phyloP scores from a whole-genome alignment of 1,284 basidiomycete species.

The Ceratobasidium sp. region DNA sequence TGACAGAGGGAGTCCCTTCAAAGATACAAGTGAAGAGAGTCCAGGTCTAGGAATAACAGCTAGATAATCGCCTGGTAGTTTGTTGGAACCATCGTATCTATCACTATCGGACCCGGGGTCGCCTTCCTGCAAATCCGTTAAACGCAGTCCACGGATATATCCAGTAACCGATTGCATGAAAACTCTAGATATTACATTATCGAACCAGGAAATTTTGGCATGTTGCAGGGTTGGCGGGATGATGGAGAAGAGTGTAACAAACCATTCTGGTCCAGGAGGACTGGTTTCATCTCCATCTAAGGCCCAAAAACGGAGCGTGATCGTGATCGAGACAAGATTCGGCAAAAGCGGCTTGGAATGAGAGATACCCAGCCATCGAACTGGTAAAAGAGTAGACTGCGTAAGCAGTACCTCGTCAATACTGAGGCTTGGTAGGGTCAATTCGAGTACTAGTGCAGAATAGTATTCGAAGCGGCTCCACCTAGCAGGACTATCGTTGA shows the following conservation, averaged over 20 bases:
- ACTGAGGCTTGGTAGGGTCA: neutral
- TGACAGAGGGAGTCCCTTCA: conserved; percentile 5
- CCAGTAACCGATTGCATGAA: neutral
- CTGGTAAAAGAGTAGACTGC: neutral
- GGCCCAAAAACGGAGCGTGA: neutral
- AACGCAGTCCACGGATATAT: neutral
- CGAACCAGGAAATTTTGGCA: neutral
- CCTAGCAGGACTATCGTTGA: neutral
- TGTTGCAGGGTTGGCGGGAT: conserved; percentile 22
- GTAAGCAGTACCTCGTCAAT: neutral
- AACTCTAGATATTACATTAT: neutral
- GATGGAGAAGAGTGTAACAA: neutral
- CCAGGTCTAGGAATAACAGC: neutral
- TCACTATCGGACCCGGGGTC: no score
- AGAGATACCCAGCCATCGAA: conserved; percentile 3
- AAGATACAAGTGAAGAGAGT: conserved; percentile 3
- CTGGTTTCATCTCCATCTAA: neutral
- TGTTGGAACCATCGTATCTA: neutral
- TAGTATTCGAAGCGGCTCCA: conserved; percentile 23
- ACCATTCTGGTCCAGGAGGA: conserved; percentile 5
- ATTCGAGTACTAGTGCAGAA: neutral
- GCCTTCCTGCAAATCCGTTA: neutral
- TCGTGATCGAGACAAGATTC: conserved; percentile 7
- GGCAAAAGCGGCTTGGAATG: conserved; percentile 1
- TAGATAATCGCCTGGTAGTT: conserved; percentile 15